phyloP scores from a whole-genome alignment of 177 flowering plant genomes.

The Viscum album region DNA sequence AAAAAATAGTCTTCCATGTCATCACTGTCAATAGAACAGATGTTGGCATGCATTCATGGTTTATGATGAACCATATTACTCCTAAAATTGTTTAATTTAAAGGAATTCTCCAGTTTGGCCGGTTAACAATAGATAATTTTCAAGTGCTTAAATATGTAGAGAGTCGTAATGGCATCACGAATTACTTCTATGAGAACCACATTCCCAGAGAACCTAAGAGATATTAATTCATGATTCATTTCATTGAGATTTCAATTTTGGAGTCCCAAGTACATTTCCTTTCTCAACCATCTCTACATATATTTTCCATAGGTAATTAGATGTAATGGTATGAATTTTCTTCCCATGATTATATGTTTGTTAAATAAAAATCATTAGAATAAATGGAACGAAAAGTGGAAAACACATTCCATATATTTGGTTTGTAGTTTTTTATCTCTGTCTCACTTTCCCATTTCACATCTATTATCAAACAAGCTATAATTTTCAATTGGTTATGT shows the following conservation, averaged over 20 bases:
- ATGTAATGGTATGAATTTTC: neutral
- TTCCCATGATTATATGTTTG: no score
- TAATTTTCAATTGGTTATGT: neutral
- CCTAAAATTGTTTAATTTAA: conserved; percentile 88
- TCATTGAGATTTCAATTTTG: conserved; percentile 82
- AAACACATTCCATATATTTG: no score
- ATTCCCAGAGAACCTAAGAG: conserved; percentile 61
- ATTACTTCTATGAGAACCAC: conserved; percentile 88
- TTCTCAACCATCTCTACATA: conserved; percentile 92
- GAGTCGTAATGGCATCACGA: conserved; percentile 54
- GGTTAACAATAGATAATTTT: conserved; percentile 92
- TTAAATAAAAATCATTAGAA: no score
- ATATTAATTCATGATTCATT: conserved; percentile 52
- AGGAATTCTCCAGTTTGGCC: conserved; percentile 94
- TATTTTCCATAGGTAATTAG: conserved; percentile 83
- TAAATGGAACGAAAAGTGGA: no score
- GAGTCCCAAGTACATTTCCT: conserved; percentile 94
- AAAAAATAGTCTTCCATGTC: conserved; percentile 78
- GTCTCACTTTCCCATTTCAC: neutral
- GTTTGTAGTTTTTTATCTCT: neutral
- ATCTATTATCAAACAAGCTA: no score
- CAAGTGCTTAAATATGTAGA: conserved; percentile 97
- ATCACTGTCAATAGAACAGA: conserved; percentile 98
- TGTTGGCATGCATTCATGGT: conserved; percentile 99
- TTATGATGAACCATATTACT: conserved; percentile 66